Evolutionary conservation across 1,284 basidiomycete genomes (phyloP), one percentile per base, ranked within the genome.

Genomic region (Neolentinus lepideus): DNA sequence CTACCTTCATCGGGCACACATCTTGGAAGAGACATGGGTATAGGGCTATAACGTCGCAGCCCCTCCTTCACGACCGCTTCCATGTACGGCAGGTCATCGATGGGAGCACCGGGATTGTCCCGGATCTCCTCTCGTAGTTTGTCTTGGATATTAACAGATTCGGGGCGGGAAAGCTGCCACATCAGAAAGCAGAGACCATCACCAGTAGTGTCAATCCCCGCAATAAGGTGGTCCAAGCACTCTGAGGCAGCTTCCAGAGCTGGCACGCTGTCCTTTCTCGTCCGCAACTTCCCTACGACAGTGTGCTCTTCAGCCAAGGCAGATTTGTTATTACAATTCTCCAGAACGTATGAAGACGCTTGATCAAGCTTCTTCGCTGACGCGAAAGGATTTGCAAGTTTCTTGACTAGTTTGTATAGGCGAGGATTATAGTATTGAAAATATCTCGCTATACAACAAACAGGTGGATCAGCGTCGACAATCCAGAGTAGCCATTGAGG

Each of bases 131-230:
- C 53, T 57, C 54, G 64, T 16, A 65, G 60, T 31, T 54, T 58
- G 2, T 50, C 55, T 36, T 65, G 64, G 45, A 61, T 46, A 2
- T 55, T 33, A 25, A 52, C 21, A 12, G 62, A 27, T 11, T 27
- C 33, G 8, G 58, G 62, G 35, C 60, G 61, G 36, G 64, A 64
- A 53, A 64, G 63, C 53, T 62, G 59, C 57, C 64, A 56, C 56
- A 65, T 57, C 43, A 65, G 62, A 57, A 63, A 62, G 60, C 63
- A 65, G 38, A 65, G 63, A 26, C 56, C 61, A 57, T 64, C 64
- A 33, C 64, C 64, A 6, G 64, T 65, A 22, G 64, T 64, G 60
- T 64, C 64, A 55, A 64, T 60, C 47, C 63, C 64, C 1, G 64
- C 64, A 26, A 56, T 59, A 60, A 64, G 54, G 56, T 65, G 63